Evolutionary conservation across 2,329 filamentous ascomycete species (phyloP).

Genomic region (Waltergamsia citrina): DNA sequence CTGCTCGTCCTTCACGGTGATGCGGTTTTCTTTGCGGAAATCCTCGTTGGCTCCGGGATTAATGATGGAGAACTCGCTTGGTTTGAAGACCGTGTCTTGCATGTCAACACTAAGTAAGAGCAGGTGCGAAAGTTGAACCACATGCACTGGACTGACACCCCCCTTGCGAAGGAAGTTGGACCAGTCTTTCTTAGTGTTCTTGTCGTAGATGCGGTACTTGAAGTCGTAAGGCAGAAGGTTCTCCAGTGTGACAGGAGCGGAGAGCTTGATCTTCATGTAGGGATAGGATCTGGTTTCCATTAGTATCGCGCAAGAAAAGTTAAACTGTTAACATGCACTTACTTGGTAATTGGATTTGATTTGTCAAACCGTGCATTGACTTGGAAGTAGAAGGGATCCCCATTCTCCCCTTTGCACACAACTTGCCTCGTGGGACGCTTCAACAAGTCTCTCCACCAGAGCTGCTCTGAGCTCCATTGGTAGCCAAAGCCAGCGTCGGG

Average conservation of each 20-base stretch:
- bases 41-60: slow-evolving; percentile 83
- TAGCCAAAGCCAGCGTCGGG: slow-evolving; percentile 97
- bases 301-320: not conserved
- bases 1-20: slow-evolving; percentile 78
- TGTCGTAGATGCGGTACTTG: slow-evolving; percentile 98
- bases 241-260: slow-evolving; percentile 86
- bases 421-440: slow-evolving; percentile 78
- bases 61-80: slow-evolving; percentile 95
- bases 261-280: slow-evolving; percentile 87
- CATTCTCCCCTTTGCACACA: slow-evolving; percentile 78
- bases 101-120: slow-evolving; percentile 89
- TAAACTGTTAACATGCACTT: slow-evolving; percentile 16
- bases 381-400: slow-evolving; percentile 94
- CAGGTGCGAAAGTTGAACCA: slow-evolving; percentile 90
- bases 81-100: slow-evolving; percentile 90
- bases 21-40: slow-evolving; percentile 70
- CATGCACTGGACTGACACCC: slow-evolving; percentile 92
- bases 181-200: slow-evolving; percentile 98
- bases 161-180: slow-evolving; percentile 96
- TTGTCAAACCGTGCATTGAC: slow-evolving; percentile 79
- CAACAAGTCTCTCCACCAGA: slow-evolving; percentile 90
- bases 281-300: slow-evolving; percentile 62
- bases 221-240: slow-evolving; percentile 96
- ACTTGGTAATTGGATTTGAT: slow-evolving; percentile 71
- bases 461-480: slow-evolving; percentile 79